Conservation (phyloP, 1,284 basidiomycete species). For the Leccinum colubrinum region DNA sequence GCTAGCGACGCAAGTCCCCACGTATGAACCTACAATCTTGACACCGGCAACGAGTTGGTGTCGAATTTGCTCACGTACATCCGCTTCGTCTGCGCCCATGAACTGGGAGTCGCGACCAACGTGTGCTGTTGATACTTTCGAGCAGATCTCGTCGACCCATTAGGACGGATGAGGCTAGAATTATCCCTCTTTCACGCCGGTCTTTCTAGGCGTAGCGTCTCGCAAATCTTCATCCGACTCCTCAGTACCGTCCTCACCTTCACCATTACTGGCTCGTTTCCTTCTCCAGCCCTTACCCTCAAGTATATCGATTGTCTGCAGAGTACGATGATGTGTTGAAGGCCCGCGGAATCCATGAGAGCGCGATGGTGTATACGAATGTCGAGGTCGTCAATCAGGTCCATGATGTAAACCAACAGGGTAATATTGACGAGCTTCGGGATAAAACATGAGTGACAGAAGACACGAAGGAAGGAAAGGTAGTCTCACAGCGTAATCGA, state of each 20-base stretch:
- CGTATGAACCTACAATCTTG: constrained; percentile 52
- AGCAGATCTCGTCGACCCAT: constrained; percentile 27
- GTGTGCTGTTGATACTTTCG: constrained; percentile 42
- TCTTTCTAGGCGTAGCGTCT: constrained; percentile 54
- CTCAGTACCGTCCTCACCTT: constrained; percentile 37
- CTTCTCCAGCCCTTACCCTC: constrained; percentile 63
- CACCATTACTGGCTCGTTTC: constrained; percentile 33
- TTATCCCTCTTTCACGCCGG: constrained; percentile 39
- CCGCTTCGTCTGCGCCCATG: constrained; percentile 88
- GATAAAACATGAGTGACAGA: constrained; percentile 18
- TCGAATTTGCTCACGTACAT: constrained; percentile 82
- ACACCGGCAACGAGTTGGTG: constrained; percentile 76
- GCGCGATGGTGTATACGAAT: constrained; percentile 82
- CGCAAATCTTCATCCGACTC: constrained; percentile 87
- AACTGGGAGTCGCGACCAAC: constrained; percentile 76
- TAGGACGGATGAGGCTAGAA: constrained; percentile 33
- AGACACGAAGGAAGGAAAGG: constrained; percentile 3
- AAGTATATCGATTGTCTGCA: constrained; percentile 58
- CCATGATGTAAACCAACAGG: constrained; percentile 67
- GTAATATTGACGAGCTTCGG: constrained; percentile 65
- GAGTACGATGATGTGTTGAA: constrained; percentile 73
- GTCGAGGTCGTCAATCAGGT: constrained; percentile 71
- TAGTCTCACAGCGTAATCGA: constrained; percentile 65
- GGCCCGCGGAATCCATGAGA: constrained; percentile 87
- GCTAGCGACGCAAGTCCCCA: constrained; percentile 1